Percentiles rank a stretch among this genome's conserved stretches.
These are phyloP conservation scores for Zygoascus biomembranicola DNA, from an alignment of 805 yeast species.

Conservation along the genomic window DNA sequence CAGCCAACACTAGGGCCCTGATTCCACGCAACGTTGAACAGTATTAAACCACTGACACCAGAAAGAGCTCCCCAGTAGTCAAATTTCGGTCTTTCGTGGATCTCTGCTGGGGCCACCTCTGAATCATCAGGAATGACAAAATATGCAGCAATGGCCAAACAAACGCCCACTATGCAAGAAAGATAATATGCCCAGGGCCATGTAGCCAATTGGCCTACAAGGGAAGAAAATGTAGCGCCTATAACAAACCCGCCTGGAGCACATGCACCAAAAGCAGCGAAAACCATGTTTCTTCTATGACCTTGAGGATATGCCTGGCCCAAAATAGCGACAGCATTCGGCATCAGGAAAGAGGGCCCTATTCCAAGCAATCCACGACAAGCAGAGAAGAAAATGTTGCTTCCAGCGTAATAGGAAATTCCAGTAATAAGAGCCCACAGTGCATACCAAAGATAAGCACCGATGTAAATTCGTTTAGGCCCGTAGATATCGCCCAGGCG, in stretches of 20 bases:
- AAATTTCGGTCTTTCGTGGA: conserved; percentile 23
- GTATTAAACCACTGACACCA: conserved; percentile 52
- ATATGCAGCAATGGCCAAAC: conserved; percentile 28
- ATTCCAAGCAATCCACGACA: conserved; percentile 59
- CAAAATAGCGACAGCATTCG: conserved; percentile 50
- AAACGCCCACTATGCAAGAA: conserved; percentile 33
- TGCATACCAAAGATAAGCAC: conserved; percentile 48
- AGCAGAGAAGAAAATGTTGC: conserved; percentile 19
- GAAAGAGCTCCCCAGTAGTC: conserved; percentile 47
- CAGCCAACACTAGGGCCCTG: conserved; percentile 72
- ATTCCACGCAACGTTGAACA: conserved; percentile 64
- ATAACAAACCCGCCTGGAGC: conserved; percentile 57
- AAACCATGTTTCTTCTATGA: conserved; percentile 42
- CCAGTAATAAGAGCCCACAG: conserved; percentile 59
- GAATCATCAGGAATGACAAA: conserved; percentile 32
- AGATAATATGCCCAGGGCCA: conserved; percentile 60
- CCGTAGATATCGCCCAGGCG: conserved; percentile 68
- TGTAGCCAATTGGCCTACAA: conserved; percentile 37
- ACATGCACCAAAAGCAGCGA: conserved; percentile 49
- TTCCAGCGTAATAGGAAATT: conserved; percentile 39
- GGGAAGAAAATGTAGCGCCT: conserved; percentile 46
- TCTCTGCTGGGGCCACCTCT: not conserved
- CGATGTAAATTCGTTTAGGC: conserved; percentile 41
- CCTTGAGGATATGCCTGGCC: conserved; percentile 40
- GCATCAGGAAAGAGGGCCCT: conserved; percentile 52